Evolutionary conservation across 208 protist genomes (phyloP).

Genomic region (Kentomonas sorsogonicus): DNA sequence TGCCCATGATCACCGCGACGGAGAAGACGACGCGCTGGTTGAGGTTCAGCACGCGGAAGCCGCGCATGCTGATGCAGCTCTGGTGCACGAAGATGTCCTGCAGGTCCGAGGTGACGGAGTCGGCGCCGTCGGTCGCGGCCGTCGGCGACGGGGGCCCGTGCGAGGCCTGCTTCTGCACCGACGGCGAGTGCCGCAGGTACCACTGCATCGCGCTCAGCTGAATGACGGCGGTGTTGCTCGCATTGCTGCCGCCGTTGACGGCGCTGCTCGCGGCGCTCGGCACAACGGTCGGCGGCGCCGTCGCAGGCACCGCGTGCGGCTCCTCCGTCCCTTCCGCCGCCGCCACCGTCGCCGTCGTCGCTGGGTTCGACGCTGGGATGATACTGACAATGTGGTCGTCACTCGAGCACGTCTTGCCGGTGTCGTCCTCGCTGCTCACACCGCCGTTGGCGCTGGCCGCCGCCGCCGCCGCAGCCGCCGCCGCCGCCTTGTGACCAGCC

Average conservation of each 20-base stretch:
- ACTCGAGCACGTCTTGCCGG: not conserved
- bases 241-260: not conserved
- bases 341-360: not conserved
- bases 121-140: not conserved
- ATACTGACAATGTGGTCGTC: not conserved
- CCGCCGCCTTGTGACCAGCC: constrained; percentile 6
- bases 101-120: constrained; percentile 9
- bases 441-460: no score
- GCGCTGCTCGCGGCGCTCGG: not conserved
- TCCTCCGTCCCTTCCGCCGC: not conserved
- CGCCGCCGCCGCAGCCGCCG: not conserved
- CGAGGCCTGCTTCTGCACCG: not conserved
- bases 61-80: constrained; percentile 19
- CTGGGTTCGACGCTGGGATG: not conserved
- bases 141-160: not conserved
- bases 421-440: no score
- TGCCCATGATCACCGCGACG: constrained; percentile 36
- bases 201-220: constrained; percentile 45
- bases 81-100: constrained; percentile 38
- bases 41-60: constrained; percentile 19
- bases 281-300: no score
- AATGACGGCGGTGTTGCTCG: constrained; percentile 19
- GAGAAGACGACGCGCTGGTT: constrained; percentile 29
- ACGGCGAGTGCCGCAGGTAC: constrained; percentile 18
- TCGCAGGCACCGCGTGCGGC: not conserved